These are phyloP conservation scores for Entomortierella beljakovae DNA, from an alignment of 192 early-diverging fungal species.

Conservation along the genomic window DNA sequence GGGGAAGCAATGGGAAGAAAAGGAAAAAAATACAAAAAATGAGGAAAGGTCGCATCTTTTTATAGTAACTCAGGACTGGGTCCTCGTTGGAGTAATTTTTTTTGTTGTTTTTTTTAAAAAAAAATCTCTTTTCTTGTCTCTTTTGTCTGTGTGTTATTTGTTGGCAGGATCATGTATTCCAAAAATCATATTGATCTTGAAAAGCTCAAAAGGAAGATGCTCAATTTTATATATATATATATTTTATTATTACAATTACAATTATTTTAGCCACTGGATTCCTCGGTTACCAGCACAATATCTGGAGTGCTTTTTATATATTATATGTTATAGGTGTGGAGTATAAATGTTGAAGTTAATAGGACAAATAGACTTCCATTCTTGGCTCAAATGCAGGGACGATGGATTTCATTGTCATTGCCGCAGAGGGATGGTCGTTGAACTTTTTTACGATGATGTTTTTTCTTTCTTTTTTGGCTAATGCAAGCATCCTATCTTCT, in stretches of 20 bases:
- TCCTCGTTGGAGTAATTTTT: slow-evolving; percentile 8
- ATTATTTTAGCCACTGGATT: slow-evolving; percentile 8
- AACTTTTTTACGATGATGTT: neutral
- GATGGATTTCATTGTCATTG: neutral
- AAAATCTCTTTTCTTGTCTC: neutral
- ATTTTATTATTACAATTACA: neutral
- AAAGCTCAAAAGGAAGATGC: too few relatives aligned
- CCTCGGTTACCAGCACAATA: slow-evolving; percentile 1
- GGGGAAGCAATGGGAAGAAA: neutral
- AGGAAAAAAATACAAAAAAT: neutral
- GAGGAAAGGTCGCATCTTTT: slow-evolving; percentile 33
- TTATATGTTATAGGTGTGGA: neutral
- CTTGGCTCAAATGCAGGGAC: slow-evolving; percentile 25
- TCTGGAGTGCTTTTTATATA: neutral
- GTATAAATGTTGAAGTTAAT: neutral
- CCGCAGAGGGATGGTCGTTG: neutral
- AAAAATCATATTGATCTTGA: too few relatives aligned
- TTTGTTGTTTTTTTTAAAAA: neutral
- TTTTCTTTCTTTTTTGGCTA: neutral
- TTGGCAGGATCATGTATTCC: neutral
- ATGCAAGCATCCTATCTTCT: too few relatives aligned
- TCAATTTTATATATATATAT: neutral
- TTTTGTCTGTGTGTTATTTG: neutral
- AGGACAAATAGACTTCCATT: neutral
- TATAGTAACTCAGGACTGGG: slow-evolving; percentile 29